Percentiles rank a stretch among this genome's conserved stretches.
Conservation (phyloP, 257 asterid species). For the Nicotiana undulata region DNA sequence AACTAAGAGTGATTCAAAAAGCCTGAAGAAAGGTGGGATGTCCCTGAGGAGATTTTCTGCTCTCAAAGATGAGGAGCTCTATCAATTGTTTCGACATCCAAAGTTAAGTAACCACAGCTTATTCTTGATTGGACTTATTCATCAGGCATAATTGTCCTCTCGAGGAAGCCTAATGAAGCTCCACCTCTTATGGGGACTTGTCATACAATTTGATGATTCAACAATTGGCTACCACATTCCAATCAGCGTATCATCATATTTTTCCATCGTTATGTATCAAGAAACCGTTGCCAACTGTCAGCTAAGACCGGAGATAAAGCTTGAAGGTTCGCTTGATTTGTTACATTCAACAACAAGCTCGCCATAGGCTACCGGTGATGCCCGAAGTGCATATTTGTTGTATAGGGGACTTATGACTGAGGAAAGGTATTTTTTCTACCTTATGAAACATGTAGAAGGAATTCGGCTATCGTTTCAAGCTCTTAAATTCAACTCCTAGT, state of each 20-base stretch:
- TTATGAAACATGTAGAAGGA: background rate
- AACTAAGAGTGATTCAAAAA: constrained; percentile 87
- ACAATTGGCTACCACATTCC: background rate
- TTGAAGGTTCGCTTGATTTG: background rate
- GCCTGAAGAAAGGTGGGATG: constrained; percentile 19
- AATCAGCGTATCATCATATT: background rate
- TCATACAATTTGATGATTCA: background rate
- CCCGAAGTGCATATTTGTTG: background rate
- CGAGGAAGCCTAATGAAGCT: background rate
- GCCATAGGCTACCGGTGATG: background rate
- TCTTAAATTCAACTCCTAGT: background rate
- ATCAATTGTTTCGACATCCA: background rate
- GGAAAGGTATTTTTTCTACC: background rate
- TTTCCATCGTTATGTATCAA: background rate
- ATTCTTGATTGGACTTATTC: background rate
- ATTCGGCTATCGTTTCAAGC: background rate
- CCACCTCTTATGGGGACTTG: background rate
- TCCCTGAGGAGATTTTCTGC: background rate
- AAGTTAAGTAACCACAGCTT: background rate
- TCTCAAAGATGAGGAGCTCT: background rate
- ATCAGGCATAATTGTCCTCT: background rate
- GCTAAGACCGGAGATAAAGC: background rate
- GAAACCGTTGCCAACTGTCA: background rate
- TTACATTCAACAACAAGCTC: background rate
- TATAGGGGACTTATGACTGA: background rate